phyloP scores from a whole-genome alignment of 2,329 filamentous ascomycete species.

The Thelonectria olida region DNA sequence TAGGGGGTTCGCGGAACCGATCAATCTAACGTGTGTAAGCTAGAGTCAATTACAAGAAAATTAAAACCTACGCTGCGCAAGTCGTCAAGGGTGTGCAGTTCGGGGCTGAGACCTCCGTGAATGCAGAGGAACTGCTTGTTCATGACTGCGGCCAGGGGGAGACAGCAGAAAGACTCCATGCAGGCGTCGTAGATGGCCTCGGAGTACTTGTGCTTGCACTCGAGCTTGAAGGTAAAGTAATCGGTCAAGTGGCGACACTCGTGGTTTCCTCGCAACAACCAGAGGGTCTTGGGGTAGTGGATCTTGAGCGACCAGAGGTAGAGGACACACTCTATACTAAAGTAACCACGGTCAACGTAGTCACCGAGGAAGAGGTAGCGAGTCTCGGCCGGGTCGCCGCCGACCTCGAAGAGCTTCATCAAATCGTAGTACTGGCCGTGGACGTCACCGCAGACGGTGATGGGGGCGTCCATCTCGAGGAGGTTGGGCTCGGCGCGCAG shows the following conservation, averaged over 20 bases:
- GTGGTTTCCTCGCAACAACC: slow-evolving; percentile 97
- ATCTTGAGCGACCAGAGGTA: slow-evolving; percentile 99
- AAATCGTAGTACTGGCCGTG: slow-evolving; percentile 99
- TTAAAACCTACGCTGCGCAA: slow-evolving; percentile 77
- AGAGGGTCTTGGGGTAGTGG: slow-evolving; percentile 97
- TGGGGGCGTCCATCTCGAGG: slow-evolving; percentile 98
- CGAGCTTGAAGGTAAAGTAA: slow-evolving; percentile 99
- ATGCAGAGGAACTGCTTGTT: slow-evolving; percentile 99
- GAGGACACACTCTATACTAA: slow-evolving; percentile 98
- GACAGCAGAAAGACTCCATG: slow-evolving; percentile 96
- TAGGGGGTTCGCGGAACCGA: slow-evolving; percentile 96
- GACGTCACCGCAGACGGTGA: slow-evolving; percentile 97
- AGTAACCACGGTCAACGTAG: slow-evolving; percentile 98
- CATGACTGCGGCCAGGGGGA: slow-evolving; percentile 96
- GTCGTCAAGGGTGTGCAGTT: slow-evolving; percentile 95
- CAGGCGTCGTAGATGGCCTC: slow-evolving; percentile 96
- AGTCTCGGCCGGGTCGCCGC: slow-evolving; percentile 95
- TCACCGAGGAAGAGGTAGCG: slow-evolving; percentile 97
- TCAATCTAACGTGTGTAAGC: slow-evolving; percentile 73
- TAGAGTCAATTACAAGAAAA: neutral
- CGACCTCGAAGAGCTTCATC: slow-evolving; percentile 99
- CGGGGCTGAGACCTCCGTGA: slow-evolving; percentile 93
- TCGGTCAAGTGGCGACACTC: slow-evolving; percentile 99
- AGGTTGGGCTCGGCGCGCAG: slow-evolving; percentile 92
- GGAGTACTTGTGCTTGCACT: slow-evolving; percentile 99